A percentile compares a stretch with the other conserved stretches of the same genome.
These are phyloP conservation scores for Phyllosticta citriasiana DNA, from an alignment of 2,329 filamentous ascomycete genomes.

Conservation along the genomic window DNA sequence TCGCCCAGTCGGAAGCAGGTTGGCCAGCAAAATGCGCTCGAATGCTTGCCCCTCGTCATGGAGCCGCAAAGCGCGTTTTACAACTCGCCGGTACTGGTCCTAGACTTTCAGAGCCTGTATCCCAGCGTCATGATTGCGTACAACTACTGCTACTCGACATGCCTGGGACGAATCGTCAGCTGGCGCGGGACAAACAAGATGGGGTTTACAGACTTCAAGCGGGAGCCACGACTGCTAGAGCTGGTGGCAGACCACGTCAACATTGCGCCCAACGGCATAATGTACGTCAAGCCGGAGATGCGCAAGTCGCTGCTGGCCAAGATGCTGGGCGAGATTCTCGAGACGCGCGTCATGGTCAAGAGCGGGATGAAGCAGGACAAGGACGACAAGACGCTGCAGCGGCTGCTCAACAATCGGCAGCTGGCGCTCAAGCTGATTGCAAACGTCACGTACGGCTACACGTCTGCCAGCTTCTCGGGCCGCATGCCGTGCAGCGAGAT, in stretches of 20 bases:
- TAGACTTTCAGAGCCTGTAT: conserved; percentile 94
- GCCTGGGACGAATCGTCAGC: conserved; percentile 70
- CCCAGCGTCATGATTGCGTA: conserved; percentile 99
- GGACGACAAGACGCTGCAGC: conserved; percentile 74
- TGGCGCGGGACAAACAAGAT: conserved; percentile 94
- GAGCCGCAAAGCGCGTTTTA: conserved; percentile 95
- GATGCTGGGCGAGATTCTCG: conserved; percentile 92
- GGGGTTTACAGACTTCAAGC: conserved; percentile 81
- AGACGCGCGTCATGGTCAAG: conserved; percentile 97
- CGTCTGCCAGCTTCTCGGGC: conserved; percentile 91
- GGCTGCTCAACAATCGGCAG: conserved; percentile 85
- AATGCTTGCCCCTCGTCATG: conserved; percentile 93
- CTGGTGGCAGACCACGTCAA: conserved; percentile 80
- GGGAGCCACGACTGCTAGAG: conserved; percentile 63
- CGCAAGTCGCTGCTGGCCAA: conserved; percentile 87
- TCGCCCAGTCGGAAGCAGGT: conserved; percentile 90
- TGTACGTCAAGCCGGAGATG: conserved; percentile 79
- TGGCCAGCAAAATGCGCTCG: conserved; percentile 83
- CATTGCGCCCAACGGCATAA: conserved; percentile 90
- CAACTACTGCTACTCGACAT: conserved; percentile 98
- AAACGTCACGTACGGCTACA: conserved; percentile 98
- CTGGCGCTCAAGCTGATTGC: conserved; percentile 90
- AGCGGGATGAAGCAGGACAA: conserved; percentile 91
- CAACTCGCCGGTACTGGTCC: conserved; percentile 73
- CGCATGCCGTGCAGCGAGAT: conserved; percentile 98